Base-by-base conservation (phyloP, 2,329 filamentous ascomycete genomes). In the Fusarium stilboides region DNA sequence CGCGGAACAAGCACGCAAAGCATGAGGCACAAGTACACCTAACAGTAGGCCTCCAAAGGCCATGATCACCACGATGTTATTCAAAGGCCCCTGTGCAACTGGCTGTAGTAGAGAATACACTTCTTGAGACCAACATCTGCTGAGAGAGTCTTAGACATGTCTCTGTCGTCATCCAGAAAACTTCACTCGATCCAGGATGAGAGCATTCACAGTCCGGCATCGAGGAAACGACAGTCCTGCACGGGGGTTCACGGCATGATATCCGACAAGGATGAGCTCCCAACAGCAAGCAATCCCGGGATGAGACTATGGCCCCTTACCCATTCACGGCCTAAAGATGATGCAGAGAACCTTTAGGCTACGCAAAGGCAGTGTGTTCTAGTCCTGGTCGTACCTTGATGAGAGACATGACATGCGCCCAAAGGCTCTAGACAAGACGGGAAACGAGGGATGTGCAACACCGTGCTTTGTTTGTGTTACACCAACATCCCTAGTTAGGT, bases 381-480 rank as follows among this genome's bases (percentile, higher is more conserved):
- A 61, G 46, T 54, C 24, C 22, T 60, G 47, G 59, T 61, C 49
- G 53, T 51, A 69, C 59, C 37, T 42, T 52, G 42, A 45, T 39
- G 45, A 68, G 57, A 72, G 59, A 70, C 67, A 71, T 62, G 51
- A 45, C 47, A 65, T 59, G 65, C 45, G 52, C 37, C 39, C 51
- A 61, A 43, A 68, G 55, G 52, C 65, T 62, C 65, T 57, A 51
- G 67, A 58, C 62, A 72, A 60, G 43, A 66, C 56, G 34, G 69
- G 71, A 71, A 73, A 75, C 68, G 70, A 74, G 70, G 64, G 42
- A 58, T 65, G 73, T 73, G 56, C 28, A 65, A 69, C 65, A 53
- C 51, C 44, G 62, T 64, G 67, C 55, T 71, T 54, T 69, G 69
- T 69, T 76, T 75, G 71, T 70, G 74, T 73, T 49, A 58, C 72